Conservation (phyloP, 176 grass and related monocot genomes). For the Stipa capillata region DNA sequence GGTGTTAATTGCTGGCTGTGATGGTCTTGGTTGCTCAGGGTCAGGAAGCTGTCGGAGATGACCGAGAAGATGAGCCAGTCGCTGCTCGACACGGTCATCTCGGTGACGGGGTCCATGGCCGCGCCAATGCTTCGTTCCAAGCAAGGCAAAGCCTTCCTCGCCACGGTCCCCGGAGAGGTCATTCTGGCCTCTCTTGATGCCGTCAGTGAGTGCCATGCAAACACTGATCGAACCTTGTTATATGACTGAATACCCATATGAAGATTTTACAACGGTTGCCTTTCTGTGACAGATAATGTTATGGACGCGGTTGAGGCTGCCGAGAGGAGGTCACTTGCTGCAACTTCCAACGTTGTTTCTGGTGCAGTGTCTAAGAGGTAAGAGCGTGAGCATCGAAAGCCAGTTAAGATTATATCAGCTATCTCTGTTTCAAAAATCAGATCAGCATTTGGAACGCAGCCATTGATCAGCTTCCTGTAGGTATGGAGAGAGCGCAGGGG, state of each 20-base stretch:
- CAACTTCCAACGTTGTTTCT: slow-evolving; percentile 60
- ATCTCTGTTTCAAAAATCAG: background rate
- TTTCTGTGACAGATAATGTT: slow-evolving; percentile 54
- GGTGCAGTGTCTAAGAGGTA: slow-evolving; percentile 69
- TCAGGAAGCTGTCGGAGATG: slow-evolving; percentile 81
- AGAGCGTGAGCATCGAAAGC: background rate
- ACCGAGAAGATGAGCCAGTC: slow-evolving; percentile 84
- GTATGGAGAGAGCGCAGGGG: slow-evolving; percentile 72
- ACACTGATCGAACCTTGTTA: background rate
- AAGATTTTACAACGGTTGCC: background rate
- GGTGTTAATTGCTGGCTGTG: background rate
- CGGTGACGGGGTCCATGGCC: slow-evolving; percentile 58
- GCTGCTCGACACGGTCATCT: slow-evolving; percentile 64
- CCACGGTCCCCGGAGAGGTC: slow-evolving; percentile 66
- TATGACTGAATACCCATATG: background rate
- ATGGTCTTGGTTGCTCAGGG: slow-evolving; percentile 32
- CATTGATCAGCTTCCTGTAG: slow-evolving; percentile 8
- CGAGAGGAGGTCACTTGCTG: slow-evolving; percentile 64
- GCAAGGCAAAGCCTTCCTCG: slow-evolving; percentile 53
- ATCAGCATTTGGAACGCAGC: background rate
- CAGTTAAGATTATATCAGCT: background rate
- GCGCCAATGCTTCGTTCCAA: slow-evolving; percentile 62
- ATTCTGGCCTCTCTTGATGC: slow-evolving; percentile 77
- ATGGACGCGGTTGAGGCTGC: slow-evolving; percentile 79
- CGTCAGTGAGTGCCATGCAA: slow-evolving; percentile 52